These are phyloP conservation scores for Cryptococcus depauperatus DNA, from an alignment of 1,284 basidiomycete genomes.

Conservation along the genomic window DNA sequence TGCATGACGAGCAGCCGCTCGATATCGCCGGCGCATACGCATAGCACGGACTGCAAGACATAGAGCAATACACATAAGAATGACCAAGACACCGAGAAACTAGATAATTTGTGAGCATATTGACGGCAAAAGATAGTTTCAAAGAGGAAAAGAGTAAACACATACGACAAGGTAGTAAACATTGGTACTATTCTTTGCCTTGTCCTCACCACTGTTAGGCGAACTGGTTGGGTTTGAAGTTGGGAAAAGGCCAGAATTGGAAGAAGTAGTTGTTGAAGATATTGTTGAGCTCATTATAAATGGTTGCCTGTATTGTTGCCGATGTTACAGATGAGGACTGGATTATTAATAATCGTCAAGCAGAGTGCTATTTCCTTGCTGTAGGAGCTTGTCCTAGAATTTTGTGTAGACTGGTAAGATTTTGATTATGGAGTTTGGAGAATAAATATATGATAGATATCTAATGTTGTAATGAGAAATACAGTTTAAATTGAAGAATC, in stretches of 20 bases:
- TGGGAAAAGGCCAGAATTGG: constrained; percentile 13
- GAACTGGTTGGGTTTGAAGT: not conserved
- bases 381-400: too few species aligned
- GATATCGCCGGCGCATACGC: constrained; percentile 30
- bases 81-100: constrained; percentile 38
- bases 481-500: too few species aligned
- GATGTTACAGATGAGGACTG: not conserved
- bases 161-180: constrained; percentile 29
- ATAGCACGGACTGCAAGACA: constrained; percentile 26
- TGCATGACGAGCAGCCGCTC: constrained; percentile 32
- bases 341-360: not conserved
- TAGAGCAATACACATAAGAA: constrained; percentile 27
- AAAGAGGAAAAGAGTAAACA: too few species aligned
- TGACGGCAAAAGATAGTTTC: too few species aligned
- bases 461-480: too few species aligned
- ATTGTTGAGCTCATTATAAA: not conserved
- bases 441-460: too few species aligned
- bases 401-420: too few species aligned
- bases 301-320: not conserved
- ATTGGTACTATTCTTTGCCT: constrained; percentile 12
- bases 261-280: constrained; percentile 7
- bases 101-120: too few species aligned
- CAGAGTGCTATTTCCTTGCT: too few species aligned
- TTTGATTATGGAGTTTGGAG: too few species aligned
- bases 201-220: not conserved